Base-by-base conservation (phyloP, 257 asterid genomes). In the Salvia rosmarinus region DNA sequence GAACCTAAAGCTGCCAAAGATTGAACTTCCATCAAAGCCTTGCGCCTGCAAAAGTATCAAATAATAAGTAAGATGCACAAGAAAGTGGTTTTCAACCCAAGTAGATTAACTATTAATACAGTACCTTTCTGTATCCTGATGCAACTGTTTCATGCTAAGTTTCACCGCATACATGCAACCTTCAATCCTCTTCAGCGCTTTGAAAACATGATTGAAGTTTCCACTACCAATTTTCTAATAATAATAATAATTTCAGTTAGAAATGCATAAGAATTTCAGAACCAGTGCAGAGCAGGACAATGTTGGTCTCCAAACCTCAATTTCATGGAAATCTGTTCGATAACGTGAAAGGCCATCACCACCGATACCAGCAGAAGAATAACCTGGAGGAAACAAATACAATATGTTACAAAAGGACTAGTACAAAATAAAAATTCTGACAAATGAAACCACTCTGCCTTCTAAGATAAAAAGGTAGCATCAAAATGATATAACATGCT, bases 21-120 rank as follows among this genome's bases (percentile, higher is more conserved):
- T 82, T 94, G 98, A 81, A 94, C 98, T 43, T 94, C 98, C 97
- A 89, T 94, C 83, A 91, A 83, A 77, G 99, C 98, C 80, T 86
- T 89, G 71, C 92, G 80, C 88, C 98, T 94, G 89, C 55, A 52
- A 52, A 43, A 71, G 54, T 30, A 25, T 32, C n/a, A 78, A 71
- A 16, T 51, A 20, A 70, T 73, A 12, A 57, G 74, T 64, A 54
- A 65, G 49, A 59, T 56, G 51, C 55, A 68, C 13, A 58, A 59
- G 56, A 71, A 32, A 71, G 57, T 66, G 28, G 58, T 70, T 25
- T 17, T 39, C 30, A 10, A 58, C 61, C 56, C 37, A 70, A 72
- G 55, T 30, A 64, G 39, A 44, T 30, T 20, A 60, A 46, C 42
- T 67, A 67, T 32, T 17, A 46, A 42, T 57, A 67, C 14, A 34